These are phyloP conservation scores for Entomortierella parvispora DNA, from an alignment of 192 early-diverging fungal genomes.

Conservation along the genomic window DNA sequence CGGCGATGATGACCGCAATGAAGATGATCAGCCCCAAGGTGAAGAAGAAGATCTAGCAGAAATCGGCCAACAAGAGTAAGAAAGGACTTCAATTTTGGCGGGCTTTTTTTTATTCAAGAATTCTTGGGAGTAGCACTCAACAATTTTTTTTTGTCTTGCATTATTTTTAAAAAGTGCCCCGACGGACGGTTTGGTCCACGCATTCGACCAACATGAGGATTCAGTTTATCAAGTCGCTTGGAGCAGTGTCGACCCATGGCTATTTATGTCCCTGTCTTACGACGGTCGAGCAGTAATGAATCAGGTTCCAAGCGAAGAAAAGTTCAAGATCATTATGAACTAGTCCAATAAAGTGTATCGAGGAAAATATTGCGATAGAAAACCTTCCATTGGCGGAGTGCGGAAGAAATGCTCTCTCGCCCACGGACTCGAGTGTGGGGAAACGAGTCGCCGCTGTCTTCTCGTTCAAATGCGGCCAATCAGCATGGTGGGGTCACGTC, in stretches of 20 bases:
- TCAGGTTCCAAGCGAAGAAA: constrained; percentile 85
- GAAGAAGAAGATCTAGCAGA: constrained; percentile 37
- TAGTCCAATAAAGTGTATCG: constrained; percentile 1
- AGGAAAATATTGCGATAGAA: neutral
- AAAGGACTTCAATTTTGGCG: neutral
- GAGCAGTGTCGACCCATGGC: constrained; percentile 93
- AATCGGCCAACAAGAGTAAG: constrained; percentile 37
- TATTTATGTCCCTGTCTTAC: constrained; percentile 93
- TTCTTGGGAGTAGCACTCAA: neutral
- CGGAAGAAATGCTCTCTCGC: too few species aligned
- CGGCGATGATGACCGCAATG: constrained; percentile 53
- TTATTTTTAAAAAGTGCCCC: constrained; percentile 44
- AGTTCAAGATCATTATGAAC: constrained; percentile 81
- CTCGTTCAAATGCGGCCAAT: too few species aligned
- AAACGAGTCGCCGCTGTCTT: too few species aligned
- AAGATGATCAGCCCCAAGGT: constrained; percentile 20
- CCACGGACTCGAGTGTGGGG: too few species aligned
- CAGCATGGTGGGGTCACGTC: too few species aligned
- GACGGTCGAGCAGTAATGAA: constrained; percentile 95
- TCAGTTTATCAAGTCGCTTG: constrained; percentile 92
- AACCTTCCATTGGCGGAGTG: neutral
- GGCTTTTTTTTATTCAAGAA: neutral
- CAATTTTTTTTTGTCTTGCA: too few species aligned
- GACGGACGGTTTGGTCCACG: constrained; percentile 84
- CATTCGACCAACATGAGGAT: constrained; percentile 96